Evolutionary conservation across 2,329 filamentous ascomycete species (phyloP), one percentile per base, ranked within the genome.

Genomic region (Colletotrichum simmondsii): DNA sequence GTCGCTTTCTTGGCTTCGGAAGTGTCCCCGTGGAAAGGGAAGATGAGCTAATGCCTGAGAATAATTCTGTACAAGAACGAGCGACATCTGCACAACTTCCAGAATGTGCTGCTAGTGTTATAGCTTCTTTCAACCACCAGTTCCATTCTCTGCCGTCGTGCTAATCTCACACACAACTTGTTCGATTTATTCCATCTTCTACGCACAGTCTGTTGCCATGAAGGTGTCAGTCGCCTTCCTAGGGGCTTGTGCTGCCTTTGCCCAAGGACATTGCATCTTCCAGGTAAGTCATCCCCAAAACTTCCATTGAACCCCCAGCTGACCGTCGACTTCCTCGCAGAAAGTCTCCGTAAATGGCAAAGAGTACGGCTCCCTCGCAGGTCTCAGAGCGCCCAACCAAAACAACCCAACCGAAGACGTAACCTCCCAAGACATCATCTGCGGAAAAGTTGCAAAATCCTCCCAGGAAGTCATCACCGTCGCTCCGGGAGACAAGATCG

Each of bases 361-460:
- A 10, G 62, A 71, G 24, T 68, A 68, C 26, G 72, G 68, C 54
- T 75, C 70, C 3, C 72, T 74, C 2, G 61, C 70, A 11, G 72
- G 73, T 11, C 73, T 74, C 10, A 65, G 73, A 2, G 26, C 72
- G 7, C 64, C 74, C 19, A 73, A 65, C 56, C 64, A 83, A 80
- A 91, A 90, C 79, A 88, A 84, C 75, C 88, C 88, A 2, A 85
- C 90, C 24, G 83, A 85, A 61, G 83, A 87, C 76, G 87, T 89
- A 53, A 85, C 77, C 59, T 85, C 84, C 56, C 80, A 83, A 66
- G 85, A 86, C 78, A 85, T 90, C 65, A 83, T 85, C 75, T 90
- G 88, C 78, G 88, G 88, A 74, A 80, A 80, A 62, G 79, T 83
- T 12, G 84, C 84, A 19, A 80, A 78, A 32, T 85, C 80, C 11